Evolutionary conservation across 2,329 filamentous ascomycete genomes (phyloP).

Genomic region (Diplodia seriata): DNA sequence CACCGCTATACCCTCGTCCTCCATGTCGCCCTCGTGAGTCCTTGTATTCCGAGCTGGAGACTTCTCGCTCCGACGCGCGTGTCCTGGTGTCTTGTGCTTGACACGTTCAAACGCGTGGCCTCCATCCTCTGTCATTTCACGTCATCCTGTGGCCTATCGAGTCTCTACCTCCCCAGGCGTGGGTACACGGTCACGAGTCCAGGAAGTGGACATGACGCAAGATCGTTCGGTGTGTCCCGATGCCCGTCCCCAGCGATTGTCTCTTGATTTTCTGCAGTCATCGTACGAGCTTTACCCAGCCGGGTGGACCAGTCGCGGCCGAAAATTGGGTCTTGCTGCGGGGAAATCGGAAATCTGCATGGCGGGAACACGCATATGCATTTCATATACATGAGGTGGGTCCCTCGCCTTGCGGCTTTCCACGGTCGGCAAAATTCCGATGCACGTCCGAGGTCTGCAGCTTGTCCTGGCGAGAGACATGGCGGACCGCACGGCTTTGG

Average conservation of each 20-base stretch:
- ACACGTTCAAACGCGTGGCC: background rate
- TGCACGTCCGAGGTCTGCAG: background rate
- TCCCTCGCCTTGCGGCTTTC: background rate
- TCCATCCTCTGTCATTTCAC: background rate
- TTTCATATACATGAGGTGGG: constrained; percentile 1
- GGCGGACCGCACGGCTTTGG: background rate
- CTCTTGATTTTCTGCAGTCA: constrained; percentile 17
- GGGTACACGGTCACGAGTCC: background rate
- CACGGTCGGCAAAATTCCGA: background rate
- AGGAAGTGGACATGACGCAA: background rate
- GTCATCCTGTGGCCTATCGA: background rate
- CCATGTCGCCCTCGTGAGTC: background rate
- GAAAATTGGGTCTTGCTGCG: background rate
- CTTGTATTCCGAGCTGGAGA: background rate
- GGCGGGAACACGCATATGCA: background rate
- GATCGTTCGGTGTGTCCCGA: background rate
- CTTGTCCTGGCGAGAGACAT: background rate
- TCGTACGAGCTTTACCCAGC: constrained; percentile 9
- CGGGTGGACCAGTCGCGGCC: background rate
- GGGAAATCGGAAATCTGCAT: constrained; percentile 14
- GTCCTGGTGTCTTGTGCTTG: background rate
- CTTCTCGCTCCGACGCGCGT: background rate
- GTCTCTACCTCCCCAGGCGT: background rate
- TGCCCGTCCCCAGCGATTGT: background rate
- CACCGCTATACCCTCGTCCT: background rate